Base-by-base conservation (phyloP, 257 asterid genomes). In the Rehmannia glutinosa region DNA sequence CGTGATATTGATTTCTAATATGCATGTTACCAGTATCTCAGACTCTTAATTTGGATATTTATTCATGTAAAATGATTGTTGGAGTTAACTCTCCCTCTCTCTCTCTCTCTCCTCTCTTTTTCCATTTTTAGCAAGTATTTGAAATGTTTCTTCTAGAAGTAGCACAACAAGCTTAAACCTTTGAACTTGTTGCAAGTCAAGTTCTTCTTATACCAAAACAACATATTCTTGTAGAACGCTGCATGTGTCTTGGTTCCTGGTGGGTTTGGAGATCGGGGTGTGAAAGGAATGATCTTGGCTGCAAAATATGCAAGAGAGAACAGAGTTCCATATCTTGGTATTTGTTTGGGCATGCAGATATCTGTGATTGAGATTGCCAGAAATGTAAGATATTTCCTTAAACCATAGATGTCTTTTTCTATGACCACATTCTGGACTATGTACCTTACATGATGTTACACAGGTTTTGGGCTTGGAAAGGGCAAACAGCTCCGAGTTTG, bases 221-320 rank as follows among this genome's bases (percentile, higher is more conserved):
- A 27, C 35, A 64, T 66, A 11, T 23, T 39, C 52, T 67, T 70
- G 71, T 82, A 91, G 99, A 87, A 81, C 38, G 97, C 97, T 39
- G 81, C 95, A 28, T 89, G 99, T 72, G 80, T 94, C 78, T 81
- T 94, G 87, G 95, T 94, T 72, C 99, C 99, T 77, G 97, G 97
- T 75, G 99, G 99, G 47, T 94, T 94, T 70, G 99, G 98, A 70
- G 99, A 94, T 72, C 96, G 98, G 70, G 99, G 99, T 68, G 86
- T 94, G 59, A 78, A 73, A 63, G 99, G 99, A 69, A 94, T 94
- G 99, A 75, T 94, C 57, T 77, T 94, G 84, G 99, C 99, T 76
- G 99, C 99, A 67, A 85, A 86, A 68, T 94, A 91, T 74, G 98
- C 98, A 5, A 76, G 99, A 79, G 99, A 88, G 74, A 88, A 88